Evolutionary conservation across 164 flowering plant species (phyloP).

Genomic region (Sextonia rubra): DNA sequence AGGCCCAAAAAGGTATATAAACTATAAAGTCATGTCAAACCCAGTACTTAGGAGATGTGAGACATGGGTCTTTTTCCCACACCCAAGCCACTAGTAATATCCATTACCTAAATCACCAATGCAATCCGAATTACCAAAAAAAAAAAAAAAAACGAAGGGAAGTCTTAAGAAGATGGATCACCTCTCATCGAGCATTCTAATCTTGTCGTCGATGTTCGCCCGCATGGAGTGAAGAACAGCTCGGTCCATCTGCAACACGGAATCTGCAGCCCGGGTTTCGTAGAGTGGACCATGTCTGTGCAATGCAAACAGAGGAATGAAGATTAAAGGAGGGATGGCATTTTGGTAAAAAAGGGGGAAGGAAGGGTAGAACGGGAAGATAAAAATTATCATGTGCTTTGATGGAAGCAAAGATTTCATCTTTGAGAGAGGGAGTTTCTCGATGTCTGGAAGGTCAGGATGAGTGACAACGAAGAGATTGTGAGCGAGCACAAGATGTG

Average conservation of each 20-base stretch:
- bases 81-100: too few species aligned
- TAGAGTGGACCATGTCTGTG: constrained; percentile 74
- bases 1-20: too few species aligned
- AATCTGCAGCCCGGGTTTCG: constrained; percentile 49
- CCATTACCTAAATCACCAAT: background rate
- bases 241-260: constrained; percentile 64
- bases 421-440: constrained; percentile 73
- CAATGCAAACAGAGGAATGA: background rate
- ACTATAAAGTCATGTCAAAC: too few species aligned
- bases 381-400: constrained; percentile 45
- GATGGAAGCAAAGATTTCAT: constrained; percentile 58
- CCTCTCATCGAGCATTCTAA: constrained; percentile 86
- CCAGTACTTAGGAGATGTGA: too few species aligned
- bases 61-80: too few species aligned
- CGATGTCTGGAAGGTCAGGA: constrained; percentile 72
- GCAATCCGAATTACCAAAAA: background rate
- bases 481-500: constrained; percentile 61
- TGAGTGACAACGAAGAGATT: constrained; percentile 72
- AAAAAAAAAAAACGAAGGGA: background rate
- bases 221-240: constrained; percentile 62
- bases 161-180: constrained; percentile 30
- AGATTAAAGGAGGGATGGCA: background rate
- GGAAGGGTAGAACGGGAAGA: background rate
- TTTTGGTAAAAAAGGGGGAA: background rate
- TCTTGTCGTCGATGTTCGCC: constrained; percentile 60